Percentiles rank a stretch among this genome's conserved stretches.
These are phyloP conservation scores for Geranium brycei DNA, from an alignment of 345 rosid genomes.

Conservation along the genomic window DNA sequence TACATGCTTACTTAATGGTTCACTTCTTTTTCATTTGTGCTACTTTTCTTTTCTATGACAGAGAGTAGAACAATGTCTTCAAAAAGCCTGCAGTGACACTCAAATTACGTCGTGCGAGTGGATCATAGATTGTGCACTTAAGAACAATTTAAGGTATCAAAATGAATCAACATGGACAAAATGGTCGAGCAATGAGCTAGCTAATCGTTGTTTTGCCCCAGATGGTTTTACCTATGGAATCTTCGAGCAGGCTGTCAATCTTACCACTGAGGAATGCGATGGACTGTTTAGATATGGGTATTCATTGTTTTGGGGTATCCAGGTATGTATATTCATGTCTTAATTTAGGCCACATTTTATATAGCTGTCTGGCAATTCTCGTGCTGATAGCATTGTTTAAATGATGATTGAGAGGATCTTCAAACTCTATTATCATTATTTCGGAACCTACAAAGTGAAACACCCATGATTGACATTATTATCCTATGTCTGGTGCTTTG, in stretches of 20 bases:
- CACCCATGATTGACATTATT: neutral
- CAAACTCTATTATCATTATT: no score
- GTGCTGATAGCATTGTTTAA: no score
- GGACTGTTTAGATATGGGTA: slow-evolving; percentile 47
- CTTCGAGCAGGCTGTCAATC: slow-evolving; percentile 37
- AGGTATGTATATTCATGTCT: slow-evolving; percentile 28
- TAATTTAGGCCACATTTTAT: no score
- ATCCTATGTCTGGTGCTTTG: neutral
- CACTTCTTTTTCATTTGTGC: no score
- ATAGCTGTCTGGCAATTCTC: no score
- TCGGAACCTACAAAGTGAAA: no score
- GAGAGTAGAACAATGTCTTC: slow-evolving; percentile 89
- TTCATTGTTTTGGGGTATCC: slow-evolving; percentile 91
- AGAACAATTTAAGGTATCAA: neutral
- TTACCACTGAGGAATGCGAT: slow-evolving; percentile 24
- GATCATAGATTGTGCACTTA: slow-evolving; percentile 54
- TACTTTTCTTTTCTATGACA: slow-evolving; percentile 14
- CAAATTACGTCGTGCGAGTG: slow-evolving; percentile 6
- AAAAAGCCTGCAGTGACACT: slow-evolving; percentile 36
- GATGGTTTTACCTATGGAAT: slow-evolving; percentile 49
- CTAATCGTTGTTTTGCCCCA: slow-evolving; percentile 37
- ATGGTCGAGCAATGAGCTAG: slow-evolving; percentile 7
- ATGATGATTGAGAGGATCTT: no score
- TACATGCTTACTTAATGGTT: no score
- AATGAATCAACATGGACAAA: neutral